These are phyloP conservation scores for Diaporthe sp. DNA, from an alignment of 2,329 filamentous ascomycete species.

Conservation along the genomic window DNA sequence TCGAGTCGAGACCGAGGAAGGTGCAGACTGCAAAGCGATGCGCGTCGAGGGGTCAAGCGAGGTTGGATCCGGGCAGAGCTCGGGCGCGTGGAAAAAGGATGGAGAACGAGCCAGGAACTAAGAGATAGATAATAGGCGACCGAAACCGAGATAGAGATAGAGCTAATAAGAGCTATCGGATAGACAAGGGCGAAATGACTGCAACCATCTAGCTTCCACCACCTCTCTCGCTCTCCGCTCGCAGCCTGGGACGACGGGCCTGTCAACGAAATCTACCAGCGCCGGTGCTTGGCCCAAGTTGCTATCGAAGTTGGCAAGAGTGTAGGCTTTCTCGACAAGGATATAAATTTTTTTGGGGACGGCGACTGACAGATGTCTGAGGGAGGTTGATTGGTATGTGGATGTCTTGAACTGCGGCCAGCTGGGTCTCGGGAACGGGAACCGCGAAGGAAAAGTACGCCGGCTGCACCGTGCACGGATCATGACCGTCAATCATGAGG, in stretches of 20 bases:
- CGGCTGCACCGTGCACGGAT: constrained; percentile 33
- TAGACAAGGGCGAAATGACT: constrained; percentile 28
- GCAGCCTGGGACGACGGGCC: constrained; percentile 1
- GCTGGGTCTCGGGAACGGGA: constrained; percentile 25
- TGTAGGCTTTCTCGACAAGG: background rate
- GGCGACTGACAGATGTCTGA: constrained; percentile 13
- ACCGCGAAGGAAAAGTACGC: constrained; percentile 4
- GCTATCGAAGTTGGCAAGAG: background rate
- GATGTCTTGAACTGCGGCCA: constrained; percentile 26
- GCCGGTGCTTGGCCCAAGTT: background rate
- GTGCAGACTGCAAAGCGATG: constrained; percentile 19
- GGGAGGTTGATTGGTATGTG: constrained; percentile 29
- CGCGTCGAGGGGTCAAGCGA: constrained; percentile 15
- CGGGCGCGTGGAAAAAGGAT: constrained; percentile 11
- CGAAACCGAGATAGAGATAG: constrained; percentile 23
- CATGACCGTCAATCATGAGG: constrained; percentile 15
- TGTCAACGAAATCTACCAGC: background rate
- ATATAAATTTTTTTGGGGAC: background rate
- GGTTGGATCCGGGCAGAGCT: background rate
- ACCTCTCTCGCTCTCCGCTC: constrained; percentile 15
- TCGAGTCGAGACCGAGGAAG: constrained; percentile 5
- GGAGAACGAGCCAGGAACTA: constrained; percentile 1
- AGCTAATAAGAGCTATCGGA: constrained; percentile 21
- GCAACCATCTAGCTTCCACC: constrained; percentile 38
- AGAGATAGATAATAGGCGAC: constrained; percentile 26